Base-by-base conservation (phyloP, 495 filamentous ascomycete species). In the Penicillium simplicissimum region DNA sequence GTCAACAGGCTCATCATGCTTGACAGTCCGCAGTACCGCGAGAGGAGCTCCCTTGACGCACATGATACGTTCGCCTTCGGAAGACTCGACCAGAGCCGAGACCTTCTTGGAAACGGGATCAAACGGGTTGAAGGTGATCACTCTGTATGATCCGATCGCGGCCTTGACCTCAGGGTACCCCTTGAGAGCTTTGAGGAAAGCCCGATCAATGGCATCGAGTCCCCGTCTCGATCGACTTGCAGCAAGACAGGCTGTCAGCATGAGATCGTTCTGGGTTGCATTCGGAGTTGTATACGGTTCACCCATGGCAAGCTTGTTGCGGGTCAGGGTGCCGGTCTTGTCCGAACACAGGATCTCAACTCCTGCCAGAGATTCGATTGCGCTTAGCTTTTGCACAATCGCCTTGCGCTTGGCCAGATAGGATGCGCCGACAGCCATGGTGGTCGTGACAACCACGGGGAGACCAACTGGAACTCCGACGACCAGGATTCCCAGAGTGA, bases 71-170 rank as follows among this genome's bases (percentile, higher is more conserved):
- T 94, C 89, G 23, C 92, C 93, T 64, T 89, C 81, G 59, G 87
- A 85, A 65, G 90, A 91, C 75, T 94, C 82, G 61, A 96, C 91
- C 58, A 95, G 75, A 53, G 93, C 92, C 43, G 84, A 86, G 60
- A 97, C 91, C 79, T 94, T 95, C 83, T 97, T 97, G 63, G 91
- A 95, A 65, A 96, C 91, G 23, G 93, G 92, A 73, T 97, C 93
- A 74, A 97, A 97, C 55, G 93, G 92, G 74, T 83, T 80, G 79
- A 96, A 96, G 31, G 92, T 85, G 62, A 92, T 74, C 52, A 91
- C 86, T 71, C 85, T 87, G 82, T 91, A 96, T 76, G 87, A 87
- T 67, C 80, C 79, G 43, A 96, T 86, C 51, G 87, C 84, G 59
- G 79, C 71, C 80, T 93, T 95, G 70, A 88, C 90, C 56, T 82